A percentile compares a stretch with the other conserved stretches of the same genome.
These are phyloP conservation scores for Porogramme epimiltina DNA, from an alignment of 1,284 basidiomycete genomes.

Conservation along the genomic window DNA sequence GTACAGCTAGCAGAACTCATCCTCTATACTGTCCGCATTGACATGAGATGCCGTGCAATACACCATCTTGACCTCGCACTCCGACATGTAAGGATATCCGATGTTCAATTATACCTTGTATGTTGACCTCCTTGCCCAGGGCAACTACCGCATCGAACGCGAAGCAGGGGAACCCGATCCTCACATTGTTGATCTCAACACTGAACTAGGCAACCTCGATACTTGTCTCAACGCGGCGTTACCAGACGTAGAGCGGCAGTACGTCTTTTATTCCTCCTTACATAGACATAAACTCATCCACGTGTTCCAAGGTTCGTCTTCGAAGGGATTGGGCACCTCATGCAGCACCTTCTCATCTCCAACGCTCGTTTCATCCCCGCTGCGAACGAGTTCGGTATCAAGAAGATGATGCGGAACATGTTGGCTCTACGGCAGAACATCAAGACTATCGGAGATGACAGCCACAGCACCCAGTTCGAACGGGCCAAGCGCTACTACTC, in stretches of 20 bases:
- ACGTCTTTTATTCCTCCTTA: constrained; percentile 24
- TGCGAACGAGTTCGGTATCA: constrained; percentile 80
- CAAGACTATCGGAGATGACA: constrained; percentile 72
- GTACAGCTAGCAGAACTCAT: constrained; percentile 86
- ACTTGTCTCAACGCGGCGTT: constrained; percentile 68
- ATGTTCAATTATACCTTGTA: neutral
- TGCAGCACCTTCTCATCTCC: constrained; percentile 83
- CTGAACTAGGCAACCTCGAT: constrained; percentile 78
- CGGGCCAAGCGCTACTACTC: constrained; percentile 82
- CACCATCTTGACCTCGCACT: constrained; percentile 83
- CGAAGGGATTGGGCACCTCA: constrained; percentile 82
- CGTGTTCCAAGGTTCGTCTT: constrained; percentile 72
- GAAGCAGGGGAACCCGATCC: constrained; percentile 91
- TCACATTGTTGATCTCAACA: constrained; percentile 87
- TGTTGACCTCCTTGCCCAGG: constrained; percentile 45
- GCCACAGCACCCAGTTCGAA: constrained; percentile 70
- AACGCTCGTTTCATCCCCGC: constrained; percentile 73
- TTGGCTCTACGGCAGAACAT: constrained; percentile 92
- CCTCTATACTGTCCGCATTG: constrained; percentile 87
- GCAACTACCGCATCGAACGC: constrained; percentile 79
- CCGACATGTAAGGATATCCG: constrained; percentile 53
- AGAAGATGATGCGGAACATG: constrained; percentile 90
- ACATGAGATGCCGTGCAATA: constrained; percentile 85
- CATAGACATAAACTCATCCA: neutral
- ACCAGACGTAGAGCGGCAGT: constrained; percentile 69